phyloP scores from a whole-genome alignment of 176 grass and related monocot genomes.

The Aegilops umbellulata region DNA sequence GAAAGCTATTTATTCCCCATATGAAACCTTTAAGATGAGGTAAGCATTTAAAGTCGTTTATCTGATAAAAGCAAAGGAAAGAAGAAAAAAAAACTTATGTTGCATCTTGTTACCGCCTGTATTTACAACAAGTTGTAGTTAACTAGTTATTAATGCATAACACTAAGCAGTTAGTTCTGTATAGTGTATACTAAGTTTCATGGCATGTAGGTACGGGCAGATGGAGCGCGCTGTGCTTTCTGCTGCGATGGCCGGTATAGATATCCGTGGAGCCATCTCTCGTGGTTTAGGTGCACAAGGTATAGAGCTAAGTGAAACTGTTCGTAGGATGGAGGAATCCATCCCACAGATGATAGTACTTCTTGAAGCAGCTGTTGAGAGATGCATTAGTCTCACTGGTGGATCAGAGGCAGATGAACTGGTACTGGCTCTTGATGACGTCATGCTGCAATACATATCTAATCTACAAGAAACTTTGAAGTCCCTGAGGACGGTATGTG shows the following conservation, averaged over 20 bases:
- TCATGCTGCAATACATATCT: constrained; percentile 93
- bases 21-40: constrained; percentile 94
- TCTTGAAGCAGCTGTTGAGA: constrained; percentile 93
- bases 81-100: not conserved
- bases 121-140: constrained; percentile 6
- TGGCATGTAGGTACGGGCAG: constrained; percentile 74
- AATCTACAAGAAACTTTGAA: constrained; percentile 93
- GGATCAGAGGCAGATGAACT: constrained; percentile 97
- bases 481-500: constrained; percentile 80
- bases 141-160: not conserved
- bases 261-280: constrained; percentile 85
- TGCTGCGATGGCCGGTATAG: constrained; percentile 74
- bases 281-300: constrained; percentile 92
- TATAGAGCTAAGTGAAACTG: constrained; percentile 98
- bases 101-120: not conserved
- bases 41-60: constrained; percentile 23
- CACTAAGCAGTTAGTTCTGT: not conserved
- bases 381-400: constrained; percentile 93
- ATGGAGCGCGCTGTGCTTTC: constrained; percentile 95
- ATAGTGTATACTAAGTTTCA: constrained; percentile 2
- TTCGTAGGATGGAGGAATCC: constrained; percentile 98
- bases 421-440: constrained; percentile 78
- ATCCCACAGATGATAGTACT: constrained; percentile 87
- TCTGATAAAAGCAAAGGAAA: not conserved
- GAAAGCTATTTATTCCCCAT: constrained; percentile 96